Evolutionary conservation across 2,329 filamentous ascomycete species (phyloP).

Genomic region (Xylaria sp.): DNA sequence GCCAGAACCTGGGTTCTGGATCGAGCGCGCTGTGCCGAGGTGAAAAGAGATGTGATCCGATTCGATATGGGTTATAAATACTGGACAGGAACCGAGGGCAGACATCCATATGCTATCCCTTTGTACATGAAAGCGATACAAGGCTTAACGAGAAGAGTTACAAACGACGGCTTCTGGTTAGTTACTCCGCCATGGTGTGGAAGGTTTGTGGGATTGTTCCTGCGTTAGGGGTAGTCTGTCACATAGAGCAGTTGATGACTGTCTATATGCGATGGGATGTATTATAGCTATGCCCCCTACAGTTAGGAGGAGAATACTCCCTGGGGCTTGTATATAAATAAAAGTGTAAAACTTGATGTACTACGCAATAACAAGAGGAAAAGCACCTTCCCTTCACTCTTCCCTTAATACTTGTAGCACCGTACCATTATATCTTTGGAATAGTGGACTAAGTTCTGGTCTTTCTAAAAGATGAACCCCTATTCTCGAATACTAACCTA

Average conservation of each 20-base stretch:
- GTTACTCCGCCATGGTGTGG: not conserved
- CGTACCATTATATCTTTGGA: too few relatives aligned
- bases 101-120: too few relatives aligned
- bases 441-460: not conserved
- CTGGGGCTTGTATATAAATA: conserved; percentile 29
- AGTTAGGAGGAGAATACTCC: not conserved
- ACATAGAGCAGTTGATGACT: not conserved
- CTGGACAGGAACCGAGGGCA: too few relatives aligned
- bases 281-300: conserved; percentile 9
- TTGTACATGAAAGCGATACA: too few relatives aligned
- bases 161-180: not conserved
- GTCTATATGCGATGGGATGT: conserved; percentile 2
- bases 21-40: conserved; percentile 68
- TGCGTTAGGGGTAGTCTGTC: not conserved
- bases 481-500: not conserved
- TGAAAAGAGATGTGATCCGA: conserved; percentile 30
- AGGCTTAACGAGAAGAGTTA: not conserved
- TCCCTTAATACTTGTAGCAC: not conserved
- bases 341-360: conserved; percentile 17
- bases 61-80: too few relatives aligned
- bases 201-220: not conserved
- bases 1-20: conserved; percentile 82
- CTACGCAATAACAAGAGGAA: conserved; percentile 8
- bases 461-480: not conserved
- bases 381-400: not conserved